Conservation (phyloP, 768 basidiomycete genomes). For the Crassisporium funariophilum region DNA sequence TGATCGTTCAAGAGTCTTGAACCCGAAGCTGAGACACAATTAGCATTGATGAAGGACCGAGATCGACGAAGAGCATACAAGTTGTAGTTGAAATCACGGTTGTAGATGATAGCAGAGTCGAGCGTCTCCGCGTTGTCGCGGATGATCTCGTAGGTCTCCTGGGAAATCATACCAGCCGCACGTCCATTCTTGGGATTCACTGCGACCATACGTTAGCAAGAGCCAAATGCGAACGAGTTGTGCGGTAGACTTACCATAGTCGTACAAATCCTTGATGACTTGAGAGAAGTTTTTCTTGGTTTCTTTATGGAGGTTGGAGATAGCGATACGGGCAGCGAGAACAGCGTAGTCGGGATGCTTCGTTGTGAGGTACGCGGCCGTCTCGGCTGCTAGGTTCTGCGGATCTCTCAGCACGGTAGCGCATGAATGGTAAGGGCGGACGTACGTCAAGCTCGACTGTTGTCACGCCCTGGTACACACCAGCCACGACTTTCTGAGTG, state of each 20-base stretch:
- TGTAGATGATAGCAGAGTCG: constrained; percentile 96
- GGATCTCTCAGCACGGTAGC: background rate
- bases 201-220: constrained; percentile 24
- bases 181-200: constrained; percentile 96
- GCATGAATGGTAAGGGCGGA: constrained; percentile 10
- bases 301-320: constrained; percentile 98
- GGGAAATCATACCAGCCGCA: constrained; percentile 87
- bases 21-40: constrained; percentile 75
- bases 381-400: constrained; percentile 95
- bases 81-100: constrained; percentile 98
- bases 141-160: constrained; percentile 82
- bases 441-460: constrained; percentile 96
- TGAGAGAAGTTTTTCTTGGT: constrained; percentile 96
- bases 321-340: constrained; percentile 97
- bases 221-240: background rate
- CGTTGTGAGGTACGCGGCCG: constrained; percentile 95
- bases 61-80: constrained; percentile 52
- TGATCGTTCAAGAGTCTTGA: constrained; percentile 98
- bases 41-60: background rate
- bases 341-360: constrained; percentile 98
- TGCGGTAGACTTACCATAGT: constrained; percentile 61
- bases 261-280: constrained; percentile 89
- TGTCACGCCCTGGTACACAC: constrained; percentile 94
- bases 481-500: constrained; percentile 89
- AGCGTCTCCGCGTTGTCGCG: constrained; percentile 78